Base-by-base conservation (phyloP, 2,329 filamentous ascomycete genomes). In the Pleurostoma richardsiae region DNA sequence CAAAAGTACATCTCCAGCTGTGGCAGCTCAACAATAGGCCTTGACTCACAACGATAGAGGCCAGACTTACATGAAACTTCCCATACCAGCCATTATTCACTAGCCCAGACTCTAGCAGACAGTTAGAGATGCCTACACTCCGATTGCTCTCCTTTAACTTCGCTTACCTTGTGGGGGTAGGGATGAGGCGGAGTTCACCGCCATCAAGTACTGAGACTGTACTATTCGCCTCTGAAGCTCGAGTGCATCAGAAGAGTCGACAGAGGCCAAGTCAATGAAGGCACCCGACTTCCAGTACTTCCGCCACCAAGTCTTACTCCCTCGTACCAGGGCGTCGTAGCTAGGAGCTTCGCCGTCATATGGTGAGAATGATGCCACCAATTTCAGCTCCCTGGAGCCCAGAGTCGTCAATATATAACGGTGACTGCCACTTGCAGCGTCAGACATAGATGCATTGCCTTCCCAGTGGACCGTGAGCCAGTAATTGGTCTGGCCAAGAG, bases 81-180 rank as follows among this genome's bases (percentile, higher is more conserved):
- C 76, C 76, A 49, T 77, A 77, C 75, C 76, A 79, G 26, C 74
- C 71, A 55, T 79, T 76, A 52, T 78, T 79, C 8, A 74, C 71
- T 5, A 79, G 63, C 5, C 74, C 74, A 40, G 56, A 59, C 39
- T 60, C 59, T 19, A 19, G 19, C 19, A 19, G 19, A 19, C 19
- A 19, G 19, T 19, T 19, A 19, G 19, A 19, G 19, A 19, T 19
- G 19, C 19, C 19, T 19, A 19, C 19, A 19, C 19, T 19, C 19
- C 19, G 19, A 19, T 19, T 19, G 19, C 19, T 19, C 19, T 19
- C 19, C 19, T 19, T 19, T 19, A 19, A 19, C 19, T 19, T 19
- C 19, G 19, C 19, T 19, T 19, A 19, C 19, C 19, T 57, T 79
- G 75, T 0, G 74, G 66, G 0, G 73, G 70, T 48, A 71, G 67